Percentiles rank a stretch among this genome's conserved stretches.
These are phyloP conservation scores for Cordyceps cicadae DNA, from an alignment of 2,329 filamentous ascomycete species.

Conservation along the genomic window DNA sequence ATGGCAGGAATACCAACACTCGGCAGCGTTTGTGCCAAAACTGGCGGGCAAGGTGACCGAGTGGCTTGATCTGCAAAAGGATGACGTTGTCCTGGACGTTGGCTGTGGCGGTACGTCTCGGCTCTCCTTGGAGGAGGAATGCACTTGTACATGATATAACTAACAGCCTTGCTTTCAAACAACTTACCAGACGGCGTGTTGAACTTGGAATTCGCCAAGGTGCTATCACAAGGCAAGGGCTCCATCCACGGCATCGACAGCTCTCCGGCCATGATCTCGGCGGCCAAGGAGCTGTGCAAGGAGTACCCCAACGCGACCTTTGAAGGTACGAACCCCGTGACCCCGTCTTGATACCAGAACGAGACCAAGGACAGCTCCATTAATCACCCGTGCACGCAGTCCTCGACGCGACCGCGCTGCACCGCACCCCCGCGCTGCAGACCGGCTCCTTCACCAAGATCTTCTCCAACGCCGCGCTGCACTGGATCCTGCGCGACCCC, in stretches of 20 bases:
- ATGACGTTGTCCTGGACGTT: slow-evolving; percentile 53
- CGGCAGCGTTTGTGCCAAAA: slow-evolving; percentile 57
- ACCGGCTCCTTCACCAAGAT: slow-evolving; percentile 40
- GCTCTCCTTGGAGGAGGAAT: background rate
- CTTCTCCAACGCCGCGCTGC: slow-evolving; percentile 60
- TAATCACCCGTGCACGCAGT: slow-evolving; percentile 24
- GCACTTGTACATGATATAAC: background rate
- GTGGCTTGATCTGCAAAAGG: slow-evolving; percentile 50
- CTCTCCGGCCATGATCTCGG: slow-evolving; percentile 49
- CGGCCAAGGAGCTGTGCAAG: slow-evolving; percentile 35
- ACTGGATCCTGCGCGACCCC: slow-evolving; percentile 52
- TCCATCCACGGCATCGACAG: slow-evolving; percentile 50
- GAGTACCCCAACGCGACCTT: slow-evolving; percentile 34
- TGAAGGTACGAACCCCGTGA: slow-evolving; percentile 26
- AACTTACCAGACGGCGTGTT: slow-evolving; percentile 46
- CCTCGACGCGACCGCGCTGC: slow-evolving; percentile 36
- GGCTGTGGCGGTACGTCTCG: slow-evolving; percentile 49
- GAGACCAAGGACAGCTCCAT: background rate
- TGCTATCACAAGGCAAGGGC: slow-evolving; percentile 37
- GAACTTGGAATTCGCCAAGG: slow-evolving; percentile 42
- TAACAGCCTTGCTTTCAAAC: background rate
- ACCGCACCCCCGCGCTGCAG: slow-evolving; percentile 27
- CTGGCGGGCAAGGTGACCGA: slow-evolving; percentile 48
- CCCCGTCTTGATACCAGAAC: no score
- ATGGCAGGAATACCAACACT: slow-evolving; percentile 47